These are phyloP conservation scores for Oemleria cerasiformis DNA, from an alignment of 306 rosid genomes.

Conservation along the genomic window DNA sequence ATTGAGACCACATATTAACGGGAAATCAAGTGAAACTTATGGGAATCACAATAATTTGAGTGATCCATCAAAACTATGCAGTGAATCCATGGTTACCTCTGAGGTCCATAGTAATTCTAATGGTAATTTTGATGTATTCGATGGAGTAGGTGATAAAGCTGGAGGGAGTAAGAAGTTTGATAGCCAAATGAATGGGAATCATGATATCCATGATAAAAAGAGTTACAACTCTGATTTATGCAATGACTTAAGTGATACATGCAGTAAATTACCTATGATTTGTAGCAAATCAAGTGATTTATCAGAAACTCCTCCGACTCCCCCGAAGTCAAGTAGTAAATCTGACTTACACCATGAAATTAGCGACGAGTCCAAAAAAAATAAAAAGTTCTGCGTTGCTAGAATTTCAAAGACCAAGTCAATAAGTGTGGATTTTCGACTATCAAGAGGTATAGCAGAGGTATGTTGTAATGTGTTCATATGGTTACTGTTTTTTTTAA, in stretches of 20 bases:
- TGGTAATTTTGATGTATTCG: slow-evolving; percentile 34
- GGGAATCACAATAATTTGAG: slow-evolving; percentile 29
- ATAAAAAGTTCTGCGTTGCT: slow-evolving; percentile 71
- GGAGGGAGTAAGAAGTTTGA: slow-evolving; percentile 37
- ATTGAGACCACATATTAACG: slow-evolving; percentile 32
- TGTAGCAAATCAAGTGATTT: slow-evolving; percentile 45
- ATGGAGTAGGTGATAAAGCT: slow-evolving; percentile 43
- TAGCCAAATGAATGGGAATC: slow-evolving; percentile 51
- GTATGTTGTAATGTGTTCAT: slow-evolving; percentile 38
- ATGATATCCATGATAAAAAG: slow-evolving; percentile 42
- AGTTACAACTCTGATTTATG: slow-evolving; percentile 58
- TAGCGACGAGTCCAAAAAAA: slow-evolving; percentile 57
- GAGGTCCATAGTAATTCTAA: slow-evolving; percentile 40
- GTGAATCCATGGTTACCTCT: slow-evolving; percentile 38
- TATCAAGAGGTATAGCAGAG: slow-evolving; percentile 96
- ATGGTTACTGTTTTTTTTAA: not conserved
- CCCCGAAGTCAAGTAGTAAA: slow-evolving; percentile 45
- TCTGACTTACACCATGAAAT: slow-evolving; percentile 35
- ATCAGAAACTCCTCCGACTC: slow-evolving; percentile 38
- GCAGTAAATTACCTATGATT: slow-evolving; percentile 50
- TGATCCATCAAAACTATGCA: slow-evolving; percentile 37
- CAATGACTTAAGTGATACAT: slow-evolving; percentile 58
- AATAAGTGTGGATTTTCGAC: slow-evolving; percentile 86
- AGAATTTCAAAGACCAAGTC: slow-evolving; percentile 78
- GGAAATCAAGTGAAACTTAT: slow-evolving; percentile 31